These are phyloP conservation scores for Trifolium dubium DNA, from an alignment of 306 rosid species.

Conservation along the genomic window DNA sequence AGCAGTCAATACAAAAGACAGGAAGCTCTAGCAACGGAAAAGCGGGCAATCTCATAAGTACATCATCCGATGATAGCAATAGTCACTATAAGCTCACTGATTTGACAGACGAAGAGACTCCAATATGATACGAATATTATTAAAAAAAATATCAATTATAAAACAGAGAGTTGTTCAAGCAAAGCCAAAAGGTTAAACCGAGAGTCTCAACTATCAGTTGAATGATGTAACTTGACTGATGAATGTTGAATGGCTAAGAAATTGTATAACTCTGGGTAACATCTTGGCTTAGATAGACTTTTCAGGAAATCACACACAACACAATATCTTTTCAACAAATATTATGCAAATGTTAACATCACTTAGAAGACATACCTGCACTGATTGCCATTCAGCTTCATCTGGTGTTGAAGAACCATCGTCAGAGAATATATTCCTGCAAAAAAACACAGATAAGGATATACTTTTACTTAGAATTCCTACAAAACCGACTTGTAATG, in stretches of 20 bases:
- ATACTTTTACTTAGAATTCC: background rate
- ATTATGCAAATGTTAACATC: constrained; percentile 20
- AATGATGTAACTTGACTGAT: constrained; percentile 16
- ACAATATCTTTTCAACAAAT: background rate
- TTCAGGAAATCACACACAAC: constrained; percentile 20
- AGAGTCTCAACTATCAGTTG: background rate
- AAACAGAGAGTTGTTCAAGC: constrained; percentile 27
- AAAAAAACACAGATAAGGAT: constrained; percentile 18
- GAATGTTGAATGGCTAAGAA: constrained; percentile 22
- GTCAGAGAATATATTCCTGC: constrained; percentile 89
- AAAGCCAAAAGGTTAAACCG: constrained; percentile 23
- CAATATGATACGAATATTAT: background rate
- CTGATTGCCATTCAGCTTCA: constrained; percentile 62
- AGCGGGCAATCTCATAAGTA: constrained; percentile 13
- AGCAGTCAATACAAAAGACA: constrained; percentile 19
- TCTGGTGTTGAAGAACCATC: constrained; percentile 73
- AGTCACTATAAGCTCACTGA: background rate
- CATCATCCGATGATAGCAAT: constrained; percentile 13
- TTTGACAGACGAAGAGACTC: constrained; percentile 15
- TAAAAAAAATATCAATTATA: background rate
- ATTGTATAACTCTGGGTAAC: constrained; percentile 28
- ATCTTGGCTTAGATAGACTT: constrained; percentile 26
- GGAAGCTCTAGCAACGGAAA: background rate
- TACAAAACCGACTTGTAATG: background rate
- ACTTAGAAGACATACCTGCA: constrained; percentile 56